A percentile compares a stretch with the other conserved stretches of the same genome.
Conservation (phyloP, 768 basidiomycete genomes). For the Coprinopsis cinerea region DNA sequence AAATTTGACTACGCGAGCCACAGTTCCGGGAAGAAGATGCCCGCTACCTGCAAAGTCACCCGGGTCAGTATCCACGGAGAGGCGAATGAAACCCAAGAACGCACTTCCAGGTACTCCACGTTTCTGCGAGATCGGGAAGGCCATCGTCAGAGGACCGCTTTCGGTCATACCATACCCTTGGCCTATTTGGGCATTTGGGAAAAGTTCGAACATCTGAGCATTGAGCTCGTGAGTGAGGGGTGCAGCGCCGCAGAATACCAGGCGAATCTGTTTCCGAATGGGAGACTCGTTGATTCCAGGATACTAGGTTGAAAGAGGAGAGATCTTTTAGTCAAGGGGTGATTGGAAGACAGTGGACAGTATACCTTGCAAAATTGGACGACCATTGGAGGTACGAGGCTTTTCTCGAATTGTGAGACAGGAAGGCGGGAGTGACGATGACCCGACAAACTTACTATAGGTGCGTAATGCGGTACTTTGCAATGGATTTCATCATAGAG, state of each 20-base stretch:
- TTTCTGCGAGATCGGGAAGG: conserved; percentile 42
- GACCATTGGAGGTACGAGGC: conserved; percentile 53
- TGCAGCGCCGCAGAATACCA: conserved; percentile 53
- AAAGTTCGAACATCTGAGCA: conserved; percentile 39
- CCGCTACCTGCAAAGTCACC: conserved; percentile 37
- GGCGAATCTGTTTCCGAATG: conserved; percentile 34
- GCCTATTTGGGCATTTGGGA: conserved; percentile 50
- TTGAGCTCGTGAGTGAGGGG: conserved; percentile 52
- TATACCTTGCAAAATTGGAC: conserved; percentile 51
- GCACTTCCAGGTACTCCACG: conserved; percentile 49
- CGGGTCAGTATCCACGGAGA: neutral
- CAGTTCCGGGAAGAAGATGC: conserved; percentile 47
- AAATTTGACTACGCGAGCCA: conserved; percentile 46
- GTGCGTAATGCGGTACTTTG: conserved; percentile 50
- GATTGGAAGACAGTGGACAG: neutral
- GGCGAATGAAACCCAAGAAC: conserved; percentile 11
- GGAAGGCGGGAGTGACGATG: neutral
- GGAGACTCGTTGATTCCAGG: conserved; percentile 46
- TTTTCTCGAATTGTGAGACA: conserved; percentile 14
- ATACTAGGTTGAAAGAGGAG: no score
- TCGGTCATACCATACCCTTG: conserved; percentile 69
- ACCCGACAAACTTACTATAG: conserved; percentile 30
- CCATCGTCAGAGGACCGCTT: conserved; percentile 44
- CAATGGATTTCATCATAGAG: conserved; percentile 57
- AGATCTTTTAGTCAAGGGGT: neutral